phyloP scores from a whole-genome alignment of 441 rosid genomes.

The Jatropha multifida region DNA sequence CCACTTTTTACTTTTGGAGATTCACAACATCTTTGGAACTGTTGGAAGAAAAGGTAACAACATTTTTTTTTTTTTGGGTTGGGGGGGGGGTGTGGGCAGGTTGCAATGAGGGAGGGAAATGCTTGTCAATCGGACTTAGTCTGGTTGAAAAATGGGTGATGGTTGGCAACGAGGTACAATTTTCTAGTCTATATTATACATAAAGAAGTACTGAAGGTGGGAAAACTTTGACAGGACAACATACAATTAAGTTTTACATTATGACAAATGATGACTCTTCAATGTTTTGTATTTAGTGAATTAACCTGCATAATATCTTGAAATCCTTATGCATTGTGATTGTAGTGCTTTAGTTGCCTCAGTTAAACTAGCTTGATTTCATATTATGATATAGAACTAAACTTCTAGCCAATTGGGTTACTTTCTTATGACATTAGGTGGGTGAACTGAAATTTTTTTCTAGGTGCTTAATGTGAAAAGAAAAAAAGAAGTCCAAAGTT shows the following conservation, averaged over 20 bases:
- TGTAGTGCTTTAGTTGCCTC: neutral
- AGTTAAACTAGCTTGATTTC: neutral
- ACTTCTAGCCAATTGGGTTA: neutral
- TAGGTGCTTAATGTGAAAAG: too few relatives aligned
- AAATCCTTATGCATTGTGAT: neutral
- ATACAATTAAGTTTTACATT: too few relatives aligned
- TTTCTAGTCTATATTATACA: neutral
- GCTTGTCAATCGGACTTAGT: neutral
- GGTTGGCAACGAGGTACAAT: neutral
- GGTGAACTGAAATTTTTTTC: neutral
- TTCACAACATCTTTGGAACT: conserved; percentile 62
- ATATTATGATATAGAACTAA: neutral
- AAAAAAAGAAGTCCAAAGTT: too few relatives aligned
- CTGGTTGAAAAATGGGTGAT: neutral
- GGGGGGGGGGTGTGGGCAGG: too few relatives aligned
- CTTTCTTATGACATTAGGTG: neutral
- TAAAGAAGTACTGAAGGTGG: neutral
- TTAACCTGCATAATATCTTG: neutral
- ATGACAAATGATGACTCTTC: neutral
- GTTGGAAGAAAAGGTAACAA: conserved; percentile 10
- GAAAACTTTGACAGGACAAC: neutral
- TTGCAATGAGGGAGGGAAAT: too few relatives aligned
- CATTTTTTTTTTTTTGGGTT: too few relatives aligned
- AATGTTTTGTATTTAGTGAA: too few relatives aligned
- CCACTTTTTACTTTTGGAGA: conserved; percentile 87